Percentiles rank a stretch among this genome's conserved stretches.
These are phyloP conservation scores for Rhodotorula sp. DNA, from an alignment of 1,284 basidiomycete species.

Conservation along the genomic window DNA sequence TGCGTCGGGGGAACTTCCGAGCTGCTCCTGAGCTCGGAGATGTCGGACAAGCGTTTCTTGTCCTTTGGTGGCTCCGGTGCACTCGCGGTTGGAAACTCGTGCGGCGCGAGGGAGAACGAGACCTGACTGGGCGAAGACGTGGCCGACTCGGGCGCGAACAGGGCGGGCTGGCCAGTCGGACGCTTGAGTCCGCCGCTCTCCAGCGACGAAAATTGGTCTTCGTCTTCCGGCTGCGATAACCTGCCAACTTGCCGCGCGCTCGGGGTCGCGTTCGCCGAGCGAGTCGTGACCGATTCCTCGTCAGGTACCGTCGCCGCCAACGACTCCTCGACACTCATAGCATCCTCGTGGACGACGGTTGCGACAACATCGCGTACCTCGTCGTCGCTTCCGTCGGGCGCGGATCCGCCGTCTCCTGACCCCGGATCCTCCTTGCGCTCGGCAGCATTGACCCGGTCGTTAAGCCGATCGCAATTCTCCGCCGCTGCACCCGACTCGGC, in stretches of 20 bases:
- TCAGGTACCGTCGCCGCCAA: not conserved
- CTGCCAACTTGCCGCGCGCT: not conserved
- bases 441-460: not conserved
- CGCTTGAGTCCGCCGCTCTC: not conserved
- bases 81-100: not conserved
- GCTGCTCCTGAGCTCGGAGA: conserved; percentile 15
- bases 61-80: not conserved
- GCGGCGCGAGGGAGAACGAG: not conserved
- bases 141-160: not conserved
- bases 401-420: not conserved
- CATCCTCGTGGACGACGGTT: not conserved
- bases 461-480: too few relatives aligned
- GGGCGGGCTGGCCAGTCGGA: not conserved
- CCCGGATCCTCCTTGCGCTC: not conserved
- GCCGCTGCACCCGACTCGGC: not conserved
- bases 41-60: conserved; percentile 17
- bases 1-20: conserved; percentile 6
- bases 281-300: not conserved
- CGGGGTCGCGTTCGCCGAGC: too few relatives aligned
- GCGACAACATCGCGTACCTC: not conserved
- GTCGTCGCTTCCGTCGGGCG: not conserved
- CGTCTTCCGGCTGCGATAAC: not conserved
- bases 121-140: not conserved
- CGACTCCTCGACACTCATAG: conserved; percentile 19
- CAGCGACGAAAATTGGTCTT: not conserved